phyloP scores from a whole-genome alignment of 176 grass and related monocot species.

The Aegilops sharonensis region DNA sequence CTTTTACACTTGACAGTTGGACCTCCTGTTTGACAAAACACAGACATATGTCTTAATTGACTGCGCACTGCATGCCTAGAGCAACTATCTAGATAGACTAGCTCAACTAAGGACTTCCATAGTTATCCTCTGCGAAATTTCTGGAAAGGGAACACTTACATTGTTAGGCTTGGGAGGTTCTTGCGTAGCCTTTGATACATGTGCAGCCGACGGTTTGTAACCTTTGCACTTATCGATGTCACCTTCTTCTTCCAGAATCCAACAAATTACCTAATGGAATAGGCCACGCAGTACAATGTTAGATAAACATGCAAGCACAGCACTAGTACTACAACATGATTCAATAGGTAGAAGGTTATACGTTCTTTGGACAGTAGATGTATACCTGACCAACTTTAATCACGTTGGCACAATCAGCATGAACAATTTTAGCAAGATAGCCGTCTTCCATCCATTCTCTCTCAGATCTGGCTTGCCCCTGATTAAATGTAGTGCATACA shows the following conservation, averaged over 20 bases:
- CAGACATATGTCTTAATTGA: neutral
- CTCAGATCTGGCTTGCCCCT: conserved; percentile 89
- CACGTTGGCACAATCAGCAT: conserved; percentile 78
- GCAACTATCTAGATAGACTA: conserved; percentile 1
- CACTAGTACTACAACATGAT: neutral
- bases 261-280: conserved; percentile 56
- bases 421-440: conserved; percentile 92
- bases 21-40: no score
- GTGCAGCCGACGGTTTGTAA: conserved; percentile 66
- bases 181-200: conserved; percentile 30
- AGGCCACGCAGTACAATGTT: neutral
- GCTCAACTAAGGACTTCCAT: conserved; percentile 36
- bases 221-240: no score
- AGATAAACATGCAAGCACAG: neutral
- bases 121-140: conserved; percentile 91
- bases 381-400: conserved; percentile 92
- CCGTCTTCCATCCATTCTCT: conserved; percentile 99
- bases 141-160: conserved; percentile 65
- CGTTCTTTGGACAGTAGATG: conserved; percentile 5
- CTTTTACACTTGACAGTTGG: no score
- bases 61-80: neutral
- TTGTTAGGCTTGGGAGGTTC: conserved; percentile 7
- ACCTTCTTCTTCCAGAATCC: conserved; percentile 79
- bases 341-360: neutral
- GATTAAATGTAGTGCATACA: conserved; percentile 13